phyloP scores from a whole-genome alignment of 495 filamentous ascomycete species.

The Pseudevernia furfuracea region DNA sequence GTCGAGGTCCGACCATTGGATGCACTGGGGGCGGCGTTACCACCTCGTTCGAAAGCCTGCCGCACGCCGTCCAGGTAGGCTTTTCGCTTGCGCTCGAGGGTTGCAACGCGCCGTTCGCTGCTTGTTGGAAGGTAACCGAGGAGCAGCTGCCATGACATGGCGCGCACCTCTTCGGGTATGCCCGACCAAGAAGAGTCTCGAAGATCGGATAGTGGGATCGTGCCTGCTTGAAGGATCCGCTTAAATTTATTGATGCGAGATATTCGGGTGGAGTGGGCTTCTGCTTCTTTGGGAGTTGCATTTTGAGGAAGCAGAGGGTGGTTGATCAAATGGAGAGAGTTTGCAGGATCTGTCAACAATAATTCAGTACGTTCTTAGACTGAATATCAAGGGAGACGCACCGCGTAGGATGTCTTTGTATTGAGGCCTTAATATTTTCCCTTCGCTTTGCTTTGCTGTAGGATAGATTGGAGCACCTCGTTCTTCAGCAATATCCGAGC shows the following conservation, averaged over 20 bases:
- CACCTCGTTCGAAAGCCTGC: conserved; percentile 81
- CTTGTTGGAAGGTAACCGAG: conserved; percentile 93
- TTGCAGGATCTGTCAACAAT: conserved; percentile 67
- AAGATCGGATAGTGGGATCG: conserved; percentile 76
- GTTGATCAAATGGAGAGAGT: conserved; percentile 87
- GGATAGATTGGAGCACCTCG: conserved; percentile 83
- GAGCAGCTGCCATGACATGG: conserved; percentile 96
- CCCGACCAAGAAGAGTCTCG: conserved; percentile 86
- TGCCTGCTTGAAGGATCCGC: conserved; percentile 80
- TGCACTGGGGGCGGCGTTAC: conserved; percentile 25
- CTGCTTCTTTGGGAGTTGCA: conserved; percentile 75
- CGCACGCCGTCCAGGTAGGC: conserved; percentile 94
- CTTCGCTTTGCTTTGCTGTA: conserved; percentile 75
- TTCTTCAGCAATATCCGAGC: conserved; percentile 86
- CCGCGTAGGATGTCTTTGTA: conserved; percentile 91
- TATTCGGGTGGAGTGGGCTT: conserved; percentile 79
- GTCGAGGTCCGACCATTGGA: conserved; percentile 35
- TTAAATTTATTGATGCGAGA: conserved; percentile 99
- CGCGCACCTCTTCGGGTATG: conserved; percentile 86
- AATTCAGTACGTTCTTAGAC: conserved; percentile 13
- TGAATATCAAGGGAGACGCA: conserved; percentile 27
- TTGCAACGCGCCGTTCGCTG: conserved; percentile 81
- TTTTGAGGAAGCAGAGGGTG: conserved; percentile 68
- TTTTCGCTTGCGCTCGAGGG: conserved; percentile 89
- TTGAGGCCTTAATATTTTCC: conserved; percentile 91